Conservation (phyloP, 352 stramenopile species). For the Phytophthora multivora region DNA sequence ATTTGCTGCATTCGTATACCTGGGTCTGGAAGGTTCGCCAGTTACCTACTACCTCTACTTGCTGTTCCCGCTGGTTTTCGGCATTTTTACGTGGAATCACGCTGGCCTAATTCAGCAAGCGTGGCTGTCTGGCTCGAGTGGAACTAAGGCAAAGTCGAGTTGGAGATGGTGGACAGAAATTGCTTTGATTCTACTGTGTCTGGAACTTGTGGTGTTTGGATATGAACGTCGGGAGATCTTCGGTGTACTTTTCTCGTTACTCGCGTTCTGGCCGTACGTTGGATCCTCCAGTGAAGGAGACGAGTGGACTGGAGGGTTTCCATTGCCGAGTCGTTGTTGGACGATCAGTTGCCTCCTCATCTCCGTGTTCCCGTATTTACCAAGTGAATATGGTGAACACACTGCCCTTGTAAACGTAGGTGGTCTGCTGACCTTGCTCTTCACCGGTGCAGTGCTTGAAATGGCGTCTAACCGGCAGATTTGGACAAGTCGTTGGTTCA, state of each 20-base stretch:
- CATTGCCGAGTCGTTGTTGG: conserved; percentile 42
- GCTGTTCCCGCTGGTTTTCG: conserved; percentile 70
- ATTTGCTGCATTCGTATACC: conserved; percentile 51
- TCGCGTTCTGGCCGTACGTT: conserved; percentile 56
- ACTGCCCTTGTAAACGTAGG: conserved; percentile 64
- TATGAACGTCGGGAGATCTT: conserved; percentile 75
- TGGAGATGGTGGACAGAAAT: conserved; percentile 35
- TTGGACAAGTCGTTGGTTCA: conserved; percentile 13
- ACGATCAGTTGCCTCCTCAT: conserved; percentile 57
- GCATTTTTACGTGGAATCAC: conserved; percentile 60
- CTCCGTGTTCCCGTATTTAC: conserved; percentile 74
- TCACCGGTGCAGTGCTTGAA: conserved; percentile 6
- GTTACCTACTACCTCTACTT: conserved; percentile 82
- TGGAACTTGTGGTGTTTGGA: conserved; percentile 74
- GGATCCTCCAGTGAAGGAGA: conserved; percentile 1
- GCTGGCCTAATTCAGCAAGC: conserved; percentile 27
- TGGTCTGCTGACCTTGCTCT: conserved; percentile 32
- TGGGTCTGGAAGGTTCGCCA: conserved; percentile 70
- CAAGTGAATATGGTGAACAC: conserved; percentile 76
- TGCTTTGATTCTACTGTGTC: conserved; percentile 47
- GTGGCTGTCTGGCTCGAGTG: conserved; percentile 4
- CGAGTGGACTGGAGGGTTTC: conserved; percentile 4
- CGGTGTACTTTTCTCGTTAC: conserved; percentile 59
- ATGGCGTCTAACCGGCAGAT: background rate
- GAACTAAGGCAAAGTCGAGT: conserved; percentile 2